A percentile compares a stretch with the other conserved stretches of the same genome.
Evolutionary conservation across 2,329 filamentous ascomycete genomes (phyloP).

Genomic region (Clarireedia paspali): DNA sequence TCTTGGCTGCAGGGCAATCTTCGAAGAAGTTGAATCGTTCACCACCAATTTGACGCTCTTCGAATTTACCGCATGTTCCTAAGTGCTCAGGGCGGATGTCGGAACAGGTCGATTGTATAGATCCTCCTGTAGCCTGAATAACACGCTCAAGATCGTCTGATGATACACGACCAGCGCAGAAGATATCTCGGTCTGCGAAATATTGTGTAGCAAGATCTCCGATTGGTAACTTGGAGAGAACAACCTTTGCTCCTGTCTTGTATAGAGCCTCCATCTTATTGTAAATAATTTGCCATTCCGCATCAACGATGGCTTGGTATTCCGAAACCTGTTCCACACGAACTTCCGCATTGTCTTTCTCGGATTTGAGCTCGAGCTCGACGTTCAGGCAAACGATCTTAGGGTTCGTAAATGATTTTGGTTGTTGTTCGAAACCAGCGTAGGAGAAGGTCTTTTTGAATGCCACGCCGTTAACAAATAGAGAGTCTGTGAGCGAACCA

Average conservation of each 20-base stretch:
- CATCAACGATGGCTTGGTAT: slow-evolving; percentile 98
- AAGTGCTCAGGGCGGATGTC: slow-evolving; percentile 87
- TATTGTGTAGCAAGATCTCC: slow-evolving; percentile 96
- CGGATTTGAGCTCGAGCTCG: slow-evolving; percentile 94
- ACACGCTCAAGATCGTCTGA: slow-evolving; percentile 93
- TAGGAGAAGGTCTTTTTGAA: slow-evolving; percentile 99
- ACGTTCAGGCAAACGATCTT: slow-evolving; percentile 98
- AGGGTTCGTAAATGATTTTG: slow-evolving; percentile 87
- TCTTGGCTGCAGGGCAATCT: slow-evolving; percentile 90
- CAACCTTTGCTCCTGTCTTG: slow-evolving; percentile 93
- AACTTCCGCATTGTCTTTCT: slow-evolving; percentile 98
- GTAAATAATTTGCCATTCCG: slow-evolving; percentile 99
- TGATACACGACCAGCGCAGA: slow-evolving; percentile 91
- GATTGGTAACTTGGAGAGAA: slow-evolving; percentile 94
- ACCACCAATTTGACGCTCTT: slow-evolving; percentile 93
- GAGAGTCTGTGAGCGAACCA: slow-evolving; percentile 88
- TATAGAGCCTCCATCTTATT: slow-evolving; percentile 95
- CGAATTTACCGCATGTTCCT: slow-evolving; percentile 82
- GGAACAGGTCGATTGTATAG: slow-evolving; percentile 90
- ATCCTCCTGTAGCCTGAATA: slow-evolving; percentile 87
- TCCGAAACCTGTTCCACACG: slow-evolving; percentile 97
- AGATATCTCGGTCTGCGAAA: slow-evolving; percentile 96
- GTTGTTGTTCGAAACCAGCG: slow-evolving; percentile 98
- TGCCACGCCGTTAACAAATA: slow-evolving; percentile 95
- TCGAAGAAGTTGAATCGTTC: slow-evolving; percentile 99